These are phyloP conservation scores for Trifolium pratense DNA, from an alignment of 306 rosid species.

Conservation along the genomic window DNA sequence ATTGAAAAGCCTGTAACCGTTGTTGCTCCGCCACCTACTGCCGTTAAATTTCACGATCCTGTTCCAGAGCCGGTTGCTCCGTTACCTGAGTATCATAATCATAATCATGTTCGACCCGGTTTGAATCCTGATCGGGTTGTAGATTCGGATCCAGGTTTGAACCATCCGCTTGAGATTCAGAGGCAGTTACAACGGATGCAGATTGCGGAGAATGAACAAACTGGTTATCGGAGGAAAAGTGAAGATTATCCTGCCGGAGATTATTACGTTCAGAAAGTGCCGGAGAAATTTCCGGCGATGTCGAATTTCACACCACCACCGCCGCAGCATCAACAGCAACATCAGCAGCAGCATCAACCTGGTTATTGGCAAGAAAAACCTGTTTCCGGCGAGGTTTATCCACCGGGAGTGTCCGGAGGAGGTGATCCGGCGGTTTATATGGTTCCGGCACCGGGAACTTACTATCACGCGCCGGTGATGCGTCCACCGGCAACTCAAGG, in stretches of 20 bases:
- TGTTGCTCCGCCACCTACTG: slow-evolving; percentile 33
- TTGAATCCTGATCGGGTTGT: slow-evolving; percentile 48
- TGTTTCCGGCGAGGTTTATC: slow-evolving; percentile 53
- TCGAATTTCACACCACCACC: slow-evolving; percentile 39
- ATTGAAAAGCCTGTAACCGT: slow-evolving; percentile 47
- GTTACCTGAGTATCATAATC: slow-evolving; percentile 44
- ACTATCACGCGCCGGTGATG: slow-evolving; percentile 61
- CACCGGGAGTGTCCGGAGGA: slow-evolving; percentile 51
- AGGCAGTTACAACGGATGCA: slow-evolving; percentile 72
- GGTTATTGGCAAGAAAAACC: slow-evolving; percentile 76
- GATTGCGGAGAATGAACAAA: slow-evolving; percentile 64
- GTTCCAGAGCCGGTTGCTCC: slow-evolving; percentile 56
- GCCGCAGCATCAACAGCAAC: slow-evolving; percentile 7
- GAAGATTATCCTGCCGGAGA: slow-evolving; percentile 72
- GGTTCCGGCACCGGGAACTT: slow-evolving; percentile 57
- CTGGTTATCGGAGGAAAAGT: slow-evolving; percentile 60
- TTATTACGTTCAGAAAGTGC: slow-evolving; percentile 56
- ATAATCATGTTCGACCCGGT: background rate
- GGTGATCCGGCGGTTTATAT: slow-evolving; percentile 70
- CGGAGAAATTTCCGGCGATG: slow-evolving; percentile 55
- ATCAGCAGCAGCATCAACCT: slow-evolving; percentile 18
- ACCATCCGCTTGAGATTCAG: slow-evolving; percentile 62
- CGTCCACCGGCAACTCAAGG: slow-evolving; percentile 65
- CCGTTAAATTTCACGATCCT: slow-evolving; percentile 51
- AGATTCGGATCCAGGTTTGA: slow-evolving; percentile 52